Base-by-base conservation (phyloP, 2,329 filamentous ascomycete species). In the Pseudogymnoascus sp. region DNA sequence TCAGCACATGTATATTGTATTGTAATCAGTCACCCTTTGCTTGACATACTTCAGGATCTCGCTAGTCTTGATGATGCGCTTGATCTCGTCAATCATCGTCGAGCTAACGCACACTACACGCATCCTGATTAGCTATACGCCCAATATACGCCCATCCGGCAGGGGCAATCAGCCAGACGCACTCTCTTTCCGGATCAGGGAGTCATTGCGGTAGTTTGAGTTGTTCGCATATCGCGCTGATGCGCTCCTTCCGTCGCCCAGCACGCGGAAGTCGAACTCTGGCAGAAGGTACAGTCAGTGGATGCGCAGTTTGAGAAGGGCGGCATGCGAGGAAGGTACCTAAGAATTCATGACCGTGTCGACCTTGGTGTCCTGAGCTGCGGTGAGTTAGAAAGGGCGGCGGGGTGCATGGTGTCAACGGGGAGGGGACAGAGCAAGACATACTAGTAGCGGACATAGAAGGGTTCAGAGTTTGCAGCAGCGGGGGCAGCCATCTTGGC, bases 161-260 rank as follows among this genome's bases (percentile, higher is more conserved):
- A 56, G 26, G 46, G 26, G 26, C 26, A 33, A 56, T 33, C 13
- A 6, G 37, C 19, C 33, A 60, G 44, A 77, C 92, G 70, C 81
- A 97, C 95, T 99, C 81, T 99, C 95, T 93, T 99, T 99, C 68
- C 95, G 89, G 74, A 99, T 99, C 70, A 99, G 80, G 67, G 93
- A 97, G 75, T 99, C 95, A 78, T 99, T 99, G 73, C 95, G 88
- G 79, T 99, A 99, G 79, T 99, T 99, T 64, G 93, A 97, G 78
- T 99, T 99, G 82, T 99, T 99, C 68, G 95, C 95, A 78, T 99
- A 99, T 77, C 95, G 88, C 33, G 93, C 92, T 61, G 95, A 90
- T 7, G 95, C 95, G 74, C 93, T 97, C 66, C 91, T 87, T 61
- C 95, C 95, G 75, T 99, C 95, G 62, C 91, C 91, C 53, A 97